Evolutionary conservation across 805 yeast species (phyloP), one percentile per base, ranked within the genome.

Genomic region (Myxozyma monticola): DNA sequence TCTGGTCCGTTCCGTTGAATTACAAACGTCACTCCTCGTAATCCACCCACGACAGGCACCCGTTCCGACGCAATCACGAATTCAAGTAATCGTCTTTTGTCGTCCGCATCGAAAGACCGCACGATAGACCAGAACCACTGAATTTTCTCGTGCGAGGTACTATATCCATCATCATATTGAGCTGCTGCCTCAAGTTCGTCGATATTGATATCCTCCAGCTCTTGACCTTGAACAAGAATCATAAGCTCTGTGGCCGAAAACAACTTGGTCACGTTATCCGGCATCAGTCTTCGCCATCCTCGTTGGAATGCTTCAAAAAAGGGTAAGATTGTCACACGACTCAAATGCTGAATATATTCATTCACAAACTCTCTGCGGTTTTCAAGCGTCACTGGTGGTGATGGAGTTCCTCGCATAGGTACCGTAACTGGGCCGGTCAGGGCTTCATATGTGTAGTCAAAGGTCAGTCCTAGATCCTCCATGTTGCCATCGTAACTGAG

Each of bases 1-100:
- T 70, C 71, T 14, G 66, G 55, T 0, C 78, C 79, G 33, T 70
- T 65, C 42, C 72, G 63, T 35, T 71, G 61, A 37, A 77, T 75
- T 1, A 76, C 77, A 50, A 77, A 75, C 42, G 68, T 65, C 2
- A 79, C 74, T 29, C 57, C 54, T 12, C 68, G 66, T 43, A 74
- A 69, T 1, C 79, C 80, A 15, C 77, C 68, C 20, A 43, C 49
- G 28, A 72, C 66, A 0, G 81, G 81, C 0, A 79, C 76, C 37
- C 78, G 63, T 15, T 73, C 65, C 1, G 74, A 78, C 1, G 78
- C 75, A 0, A 80, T 77, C 26, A 76, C 78, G 62, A 76, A 77
- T 59, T 75, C 75, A 21, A 77, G 62, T 45, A 77, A 61, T 40
- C 68, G 68, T 48, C 67, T 68, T 43, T 70, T 60, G 42, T 75